Percentiles rank a stretch among this genome's conserved stretches.
Evolutionary conservation across 331 rosid genomes (phyloP).

Genomic region (Stylosanthes scabra): DNA sequence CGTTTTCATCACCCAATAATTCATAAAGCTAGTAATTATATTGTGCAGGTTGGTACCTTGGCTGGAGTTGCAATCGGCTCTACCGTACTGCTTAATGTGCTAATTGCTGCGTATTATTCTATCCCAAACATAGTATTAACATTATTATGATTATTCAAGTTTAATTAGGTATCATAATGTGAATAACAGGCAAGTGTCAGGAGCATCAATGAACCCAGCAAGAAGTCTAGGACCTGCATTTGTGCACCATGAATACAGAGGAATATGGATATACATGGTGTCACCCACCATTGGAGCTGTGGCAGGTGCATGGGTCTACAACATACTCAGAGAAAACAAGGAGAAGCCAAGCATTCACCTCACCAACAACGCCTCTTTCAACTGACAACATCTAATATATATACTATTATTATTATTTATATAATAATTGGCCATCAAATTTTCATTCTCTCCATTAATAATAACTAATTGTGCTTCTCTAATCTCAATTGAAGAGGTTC

Average conservation of each 20-base stretch:
- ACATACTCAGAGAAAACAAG: constrained; percentile 68
- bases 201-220: constrained; percentile 98
- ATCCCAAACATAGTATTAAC: background rate
- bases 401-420: no score
- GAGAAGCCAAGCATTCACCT: constrained; percentile 47
- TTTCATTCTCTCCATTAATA: no score
- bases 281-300: constrained; percentile 69
- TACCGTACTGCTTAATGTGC: constrained; percentile 76
- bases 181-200: constrained; percentile 81
- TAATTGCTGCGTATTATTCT: constrained; percentile 74
- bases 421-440: no score
- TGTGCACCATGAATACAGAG: constrained; percentile 46
- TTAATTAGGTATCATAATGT: no score
- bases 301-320: constrained; percentile 73
- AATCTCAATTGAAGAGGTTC: no score
- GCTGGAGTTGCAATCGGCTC: constrained; percentile 90
- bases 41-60: constrained; percentile 89
- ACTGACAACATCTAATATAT: no score
- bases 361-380: constrained; percentile 69
- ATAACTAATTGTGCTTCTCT: no score
- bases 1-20: no score
- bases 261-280: constrained; percentile 72
- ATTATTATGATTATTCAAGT: background rate
- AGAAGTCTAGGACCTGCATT: constrained; percentile 92
- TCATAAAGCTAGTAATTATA: no score